Evolutionary conservation across 441 rosid species (phyloP), one percentile per base, ranked within the genome.

Genomic region (Dalechampia spathulata): DNA sequence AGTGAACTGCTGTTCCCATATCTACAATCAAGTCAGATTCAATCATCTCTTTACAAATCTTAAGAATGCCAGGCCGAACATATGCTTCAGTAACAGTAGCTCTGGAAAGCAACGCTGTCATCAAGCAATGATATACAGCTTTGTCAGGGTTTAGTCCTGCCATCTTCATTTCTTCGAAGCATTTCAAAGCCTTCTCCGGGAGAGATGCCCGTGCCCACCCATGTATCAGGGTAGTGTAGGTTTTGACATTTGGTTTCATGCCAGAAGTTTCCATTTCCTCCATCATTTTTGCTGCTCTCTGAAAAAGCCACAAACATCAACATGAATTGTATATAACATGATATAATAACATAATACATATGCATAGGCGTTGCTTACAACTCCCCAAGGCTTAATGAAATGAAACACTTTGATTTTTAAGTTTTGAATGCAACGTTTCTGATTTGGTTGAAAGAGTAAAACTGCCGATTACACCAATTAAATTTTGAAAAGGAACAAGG

Each of bases 171-270:
- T 85, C 86, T 65, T 85, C 87, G 50, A 77, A 92, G 79, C 92
- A 85, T 30, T 48, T 65, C 72, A 89, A 72, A 15, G 99, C 96
- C 75, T 83, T 89, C 68, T 89, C 99, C 1, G 96, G 99, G 61
- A 81, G 86, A 37, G 96, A 86, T 48, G 99, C 99, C 6, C 88
- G 72, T 13, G 96, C 87, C 99, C 99, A 92, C 53, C 97, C 99
- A 49, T 89, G 83, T 49, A 92, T 89, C 56, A 92, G 53, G 3
- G 97, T 89, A 3, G 97, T 92, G 74, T 89, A 89, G 20, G 99
- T 92, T 75, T 78, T 89, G 60, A 89, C 69, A 73, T 92, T 92
- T 41, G 96, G 99, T 68, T 39, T 75, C 49, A 89, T 75, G 38
- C 92, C 92, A 49, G 73, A 6, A 32, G 70, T 67, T 68, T 72